phyloP scores from a whole-genome alignment of 2,329 filamentous ascomycete species.

The Aspergillus sp. region DNA sequence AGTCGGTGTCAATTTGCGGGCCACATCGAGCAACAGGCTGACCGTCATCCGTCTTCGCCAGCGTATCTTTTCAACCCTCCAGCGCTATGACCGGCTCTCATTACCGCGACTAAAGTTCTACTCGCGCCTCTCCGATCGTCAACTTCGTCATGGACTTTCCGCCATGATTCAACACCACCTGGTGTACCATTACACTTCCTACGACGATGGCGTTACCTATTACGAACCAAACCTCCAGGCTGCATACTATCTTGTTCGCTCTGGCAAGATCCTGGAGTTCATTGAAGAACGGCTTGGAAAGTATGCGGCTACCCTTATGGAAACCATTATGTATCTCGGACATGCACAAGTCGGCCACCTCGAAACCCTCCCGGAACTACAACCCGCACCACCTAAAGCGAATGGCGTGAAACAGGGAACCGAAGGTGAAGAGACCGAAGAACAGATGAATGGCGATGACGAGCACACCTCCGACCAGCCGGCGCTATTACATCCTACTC shows the following conservation, averaged over 20 bases:
- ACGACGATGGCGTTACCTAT: constrained; percentile 64
- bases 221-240: constrained; percentile 83
- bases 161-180: constrained; percentile 89
- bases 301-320: constrained; percentile 72
- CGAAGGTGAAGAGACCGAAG: constrained; percentile 24
- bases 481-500: constrained; percentile 38
- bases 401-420: constrained; percentile 28
- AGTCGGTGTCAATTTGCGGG: not conserved
- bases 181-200: constrained; percentile 69
- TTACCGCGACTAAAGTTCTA: constrained; percentile 69
- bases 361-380: constrained; percentile 41
- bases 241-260: constrained; percentile 79
- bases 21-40: not conserved
- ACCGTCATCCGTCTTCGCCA: constrained; percentile 41
- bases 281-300: constrained; percentile 73
- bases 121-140: constrained; percentile 71
- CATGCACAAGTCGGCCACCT: constrained; percentile 63
- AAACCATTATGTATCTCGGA: constrained; percentile 74
- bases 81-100: constrained; percentile 75
- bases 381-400: constrained; percentile 21
- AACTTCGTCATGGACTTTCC: constrained; percentile 78
- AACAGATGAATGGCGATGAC: constrained; percentile 22
- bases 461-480: constrained; percentile 23
- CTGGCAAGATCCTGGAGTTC: constrained; percentile 77
- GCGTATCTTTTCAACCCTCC: constrained; percentile 81